Percentiles rank a stretch among this genome's conserved stretches.
Evolutionary conservation across 2,329 filamentous ascomycete genomes (phyloP).

Genomic region (Penicillium sp.): DNA sequence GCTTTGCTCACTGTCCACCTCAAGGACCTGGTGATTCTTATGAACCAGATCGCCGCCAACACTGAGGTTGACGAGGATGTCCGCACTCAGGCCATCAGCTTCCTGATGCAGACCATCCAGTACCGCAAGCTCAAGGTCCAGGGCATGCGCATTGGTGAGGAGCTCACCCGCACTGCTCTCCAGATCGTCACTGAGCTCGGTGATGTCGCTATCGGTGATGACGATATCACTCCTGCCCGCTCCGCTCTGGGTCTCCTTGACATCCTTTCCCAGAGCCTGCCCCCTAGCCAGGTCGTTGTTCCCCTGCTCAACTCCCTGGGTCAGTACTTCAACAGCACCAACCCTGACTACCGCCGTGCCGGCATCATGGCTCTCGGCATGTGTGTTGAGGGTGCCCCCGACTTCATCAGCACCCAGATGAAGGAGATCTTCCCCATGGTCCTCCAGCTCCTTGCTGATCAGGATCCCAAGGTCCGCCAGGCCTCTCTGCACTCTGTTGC

Average conservation of each 20-base stretch:
- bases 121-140: conserved; percentile 97
- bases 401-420: conserved; percentile 95
- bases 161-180: conserved; percentile 84
- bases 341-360: conserved; percentile 81
- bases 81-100: conserved; percentile 85
- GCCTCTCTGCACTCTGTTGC: conserved; percentile 86
- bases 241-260: conserved; percentile 86
- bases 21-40: conserved; percentile 87
- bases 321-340: conserved; percentile 71
- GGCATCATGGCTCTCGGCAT: conserved; percentile 90
- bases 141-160: conserved; percentile 80
- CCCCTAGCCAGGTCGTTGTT: conserved; percentile 90
- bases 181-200: conserved; percentile 89
- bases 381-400: conserved; percentile 93
- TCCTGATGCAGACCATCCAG: conserved; percentile 88
- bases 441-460: conserved; percentile 77
- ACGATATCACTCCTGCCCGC: conserved; percentile 81
- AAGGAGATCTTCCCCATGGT: conserved; percentile 82
- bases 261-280: conserved; percentile 82
- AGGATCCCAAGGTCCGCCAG: conserved; percentile 80
- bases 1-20: conserved; percentile 82
- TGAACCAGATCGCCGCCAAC: conserved; percentile 83
- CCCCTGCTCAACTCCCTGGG: conserved; percentile 86
- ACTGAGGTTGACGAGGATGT: conserved; percentile 79
- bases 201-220: conserved; percentile 67